Evolutionary conservation across 2,329 filamentous ascomycete species (phyloP), one percentile per base, ranked within the genome.

Genomic region (Verticillium dahliae): DNA sequence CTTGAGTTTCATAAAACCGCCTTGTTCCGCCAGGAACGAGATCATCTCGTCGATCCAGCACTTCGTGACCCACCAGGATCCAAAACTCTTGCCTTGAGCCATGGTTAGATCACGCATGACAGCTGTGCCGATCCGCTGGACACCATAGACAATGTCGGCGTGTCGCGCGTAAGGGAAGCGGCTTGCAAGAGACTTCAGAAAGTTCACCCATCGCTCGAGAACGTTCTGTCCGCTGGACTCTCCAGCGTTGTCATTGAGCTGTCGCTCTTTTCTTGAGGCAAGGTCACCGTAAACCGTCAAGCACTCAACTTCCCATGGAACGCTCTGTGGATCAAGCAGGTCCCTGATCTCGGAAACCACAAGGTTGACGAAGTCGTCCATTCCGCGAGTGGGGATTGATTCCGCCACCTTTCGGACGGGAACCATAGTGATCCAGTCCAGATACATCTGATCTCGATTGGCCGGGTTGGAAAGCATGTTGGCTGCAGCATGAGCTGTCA

Each of bases 1-100:
- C 65, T 78, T 84, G 62, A 82, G 82, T 66, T 82, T 81, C 79
- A 97, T 87, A 71, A 97, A 97, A 0, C 94, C 94, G 58, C 93
- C 94, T 68, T 93, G 88, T 69, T 96, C 92, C 0, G 91, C 92
- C 67, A 97, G 81, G 83, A 96, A 97, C 62, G 90, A 83, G 58
- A 92, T 86, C 91, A 96, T 96, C 76, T 98, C 94, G 70, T 97
- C 93, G 59, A 97, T 85, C 82, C 94, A 98, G 62, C 94, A 93
- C 73, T 97, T 97, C 3, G 92, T 92, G 62, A 97, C 90, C 91
- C 91, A 95, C 92, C 92, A 96, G 6, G 90, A 88, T n/a, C 90
- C 89, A 70, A 94, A 96, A 70, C 90, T 93, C 70, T 88, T 86
- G 18, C 89, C 90, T 66, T 90, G 88, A 50, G 86, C 82, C 58